Evolutionary conservation across 352 stramenopile species (phyloP).

Genomic region (Pythium dissotocum): DNA sequence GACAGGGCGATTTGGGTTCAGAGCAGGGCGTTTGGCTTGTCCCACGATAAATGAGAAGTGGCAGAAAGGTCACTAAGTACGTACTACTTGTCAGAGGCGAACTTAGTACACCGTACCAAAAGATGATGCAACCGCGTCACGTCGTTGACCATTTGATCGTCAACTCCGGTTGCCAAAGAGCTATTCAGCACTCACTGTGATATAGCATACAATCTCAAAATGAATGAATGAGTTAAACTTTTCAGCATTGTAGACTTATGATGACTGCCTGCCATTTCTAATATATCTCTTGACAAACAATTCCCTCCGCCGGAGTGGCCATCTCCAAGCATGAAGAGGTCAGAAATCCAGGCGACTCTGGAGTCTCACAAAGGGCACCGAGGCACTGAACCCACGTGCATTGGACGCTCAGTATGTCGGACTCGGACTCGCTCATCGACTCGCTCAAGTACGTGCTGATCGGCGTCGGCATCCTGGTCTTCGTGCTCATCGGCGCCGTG

Average conservation of each 20-base stretch:
- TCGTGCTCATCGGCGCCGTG: constrained; percentile 32
- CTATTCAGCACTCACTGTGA: background rate
- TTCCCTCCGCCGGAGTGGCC: background rate
- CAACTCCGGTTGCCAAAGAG: background rate
- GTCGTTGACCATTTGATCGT: background rate
- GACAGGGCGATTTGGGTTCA: constrained; percentile 20
- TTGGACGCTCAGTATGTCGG: background rate
- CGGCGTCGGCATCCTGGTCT: constrained; percentile 14
- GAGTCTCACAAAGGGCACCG: background rate
- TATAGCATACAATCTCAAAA: background rate
- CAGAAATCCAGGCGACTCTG: background rate
- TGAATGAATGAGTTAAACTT: background rate
- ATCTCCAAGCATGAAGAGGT: background rate
- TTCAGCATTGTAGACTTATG: too few species aligned
- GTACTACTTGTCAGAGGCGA: background rate
- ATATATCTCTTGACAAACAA: constrained; percentile 1
- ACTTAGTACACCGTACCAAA: constrained; percentile 5
- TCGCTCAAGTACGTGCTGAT: constrained; percentile 29
- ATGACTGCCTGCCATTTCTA: too few species aligned
- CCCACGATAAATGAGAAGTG: constrained; percentile 16
- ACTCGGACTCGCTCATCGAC: constrained; percentile 17
- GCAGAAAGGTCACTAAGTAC: constrained; percentile 17
- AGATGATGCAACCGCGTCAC: background rate
- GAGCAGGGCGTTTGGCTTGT: background rate
- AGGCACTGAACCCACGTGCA: background rate